Base-by-base conservation (phyloP, 208 protist species). In the Trypanosoma boissoni region DNA sequence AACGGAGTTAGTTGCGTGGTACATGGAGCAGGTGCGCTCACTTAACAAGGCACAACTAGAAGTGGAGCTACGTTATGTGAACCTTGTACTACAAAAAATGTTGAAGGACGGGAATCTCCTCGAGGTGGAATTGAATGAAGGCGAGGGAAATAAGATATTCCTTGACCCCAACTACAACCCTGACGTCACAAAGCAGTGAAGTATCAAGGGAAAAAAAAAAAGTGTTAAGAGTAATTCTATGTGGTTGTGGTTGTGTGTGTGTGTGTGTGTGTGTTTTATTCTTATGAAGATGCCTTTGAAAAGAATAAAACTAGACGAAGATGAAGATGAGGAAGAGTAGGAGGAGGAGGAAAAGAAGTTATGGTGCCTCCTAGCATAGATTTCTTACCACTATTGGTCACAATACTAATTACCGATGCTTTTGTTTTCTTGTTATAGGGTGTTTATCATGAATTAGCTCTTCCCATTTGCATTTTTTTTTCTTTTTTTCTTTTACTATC, bases 121-220 rank as follows among this genome's bases (percentile, higher is more conserved):
- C 14, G 85, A 95, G 65, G 85, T 95, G 51, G 76, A 85, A 53
- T 50, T 91, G 70, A 43, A 49, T 5, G 83, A 88, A 34, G 86
- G 81, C 5, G 83, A 88, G 16, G 60, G 58, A 9, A 64, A 68
- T 23, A 62, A 78, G 36, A 67, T 95, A n/a, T 95, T 83, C 41
- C 63, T 95, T 36, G 88, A 95, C 43, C 88, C 85, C 29, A 95
- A 95, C 74, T 95, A 79, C 75, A 88, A 84, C 51, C 83, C 88
- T 3, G 88, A 92, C 45, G 51, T 74, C 24, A 74, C 75, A 12
- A 53, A 68, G 55, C 63, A 62, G 52, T 80, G 60, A 58, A 57
- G 43, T n/a, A n/a, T n/a, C n/a, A 42, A 57, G 10, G 43, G 14
- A 44, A 42, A 57, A 42, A 57, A 14, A 57, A 57, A 44, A 42